These are phyloP conservation scores for Pseudotulostoma volvatum DNA, from an alignment of 495 filamentous ascomycete genomes.

Conservation along the genomic window DNA sequence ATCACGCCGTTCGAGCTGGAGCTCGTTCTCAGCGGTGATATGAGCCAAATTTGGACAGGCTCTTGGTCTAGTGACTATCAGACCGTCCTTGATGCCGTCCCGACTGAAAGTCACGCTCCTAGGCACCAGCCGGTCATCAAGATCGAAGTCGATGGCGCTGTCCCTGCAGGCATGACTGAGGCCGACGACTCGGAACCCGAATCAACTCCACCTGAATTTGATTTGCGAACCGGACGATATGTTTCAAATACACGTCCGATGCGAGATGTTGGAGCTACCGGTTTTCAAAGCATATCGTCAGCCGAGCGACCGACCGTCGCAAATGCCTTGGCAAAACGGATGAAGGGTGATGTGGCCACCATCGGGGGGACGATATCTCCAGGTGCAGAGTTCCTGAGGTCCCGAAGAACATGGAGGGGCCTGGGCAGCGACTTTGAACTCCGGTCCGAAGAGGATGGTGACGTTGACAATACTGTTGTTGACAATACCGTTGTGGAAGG, in stretches of 20 bases:
- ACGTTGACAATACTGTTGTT: conserved; percentile 32
- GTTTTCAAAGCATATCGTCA: conserved; percentile 16
- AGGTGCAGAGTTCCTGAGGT: conserved; percentile 70
- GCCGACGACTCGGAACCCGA: conserved; percentile 43
- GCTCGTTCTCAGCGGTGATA: conserved; percentile 53
- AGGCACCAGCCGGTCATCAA: conserved; percentile 11
- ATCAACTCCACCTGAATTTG: conserved; percentile 73
- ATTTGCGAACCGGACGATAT: conserved; percentile 75
- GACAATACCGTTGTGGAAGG: conserved; percentile 70
- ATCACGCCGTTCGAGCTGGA: conserved; percentile 86
- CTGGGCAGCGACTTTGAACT: conserved; percentile 74
- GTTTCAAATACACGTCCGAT: conserved; percentile 74
- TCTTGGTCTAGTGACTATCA: conserved; percentile 65
- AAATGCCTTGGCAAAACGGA: conserved; percentile 39
- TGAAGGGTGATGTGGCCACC: conserved; percentile 53
- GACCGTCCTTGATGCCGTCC: conserved; percentile 25
- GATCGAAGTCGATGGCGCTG: conserved; percentile 5
- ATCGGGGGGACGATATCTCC: conserved; percentile 75
- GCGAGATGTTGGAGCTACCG: conserved; percentile 26
- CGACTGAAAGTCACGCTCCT: conserved; percentile 8
- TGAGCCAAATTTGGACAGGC: conserved; percentile 56
- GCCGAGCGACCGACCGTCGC: conserved; percentile 16
- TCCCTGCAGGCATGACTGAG: conserved; percentile 3
- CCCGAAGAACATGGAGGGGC: conserved; percentile 79
- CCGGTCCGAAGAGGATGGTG: conserved; percentile 44